Evolutionary conservation across 2,329 filamentous ascomycete genomes (phyloP), one percentile per base, ranked within the genome.

Genomic region (Orbilia oligospora): DNA sequence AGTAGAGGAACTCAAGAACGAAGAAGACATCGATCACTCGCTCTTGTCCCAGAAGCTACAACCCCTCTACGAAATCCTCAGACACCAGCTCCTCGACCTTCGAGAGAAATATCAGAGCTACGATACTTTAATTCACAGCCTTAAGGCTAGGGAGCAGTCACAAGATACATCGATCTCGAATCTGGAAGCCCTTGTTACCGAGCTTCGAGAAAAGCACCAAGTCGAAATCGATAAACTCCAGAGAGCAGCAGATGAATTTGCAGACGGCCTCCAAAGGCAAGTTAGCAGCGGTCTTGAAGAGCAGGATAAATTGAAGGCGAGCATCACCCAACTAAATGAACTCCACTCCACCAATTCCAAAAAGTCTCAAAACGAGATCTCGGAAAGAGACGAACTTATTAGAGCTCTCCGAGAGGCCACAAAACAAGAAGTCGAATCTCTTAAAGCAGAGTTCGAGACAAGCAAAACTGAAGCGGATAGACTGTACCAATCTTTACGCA

Each of bases 141-240:
- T 77, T 10, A 71, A 71, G 36, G 61, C 49, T 3, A 77, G 22
- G 48, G 73, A 71, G 33, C 73, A 77, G 61, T 44, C 67, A 51
- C 73, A 77, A 61, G 67, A 67, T 33, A 65, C 24, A 38, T 71
- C 67, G 5, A 77, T 77, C 44, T 66, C 61, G 16, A 77, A 68
- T 20, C 27, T 77, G 16, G 67, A 71, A 46, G 51, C 44, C 30
- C 51, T 67, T 6, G 66, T 77, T 10, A 48, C 67, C 38, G 73
- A 77, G 36, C 67, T 77, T 51, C 71, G 71, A 20, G 73, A 77
- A 61, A 61, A 55, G 36, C 73, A 77, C 41, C 67, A 77, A 67
- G 53, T 56, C 51, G 73, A 77, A 67, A 71, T 77, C 53, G 73
- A 77, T 10, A 71, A 68, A 27, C 67, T 77, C 3, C 73, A 71